Conservation (phyloP, 2,329 filamentous ascomycete genomes). For the Colletotrichum coccodes region DNA sequence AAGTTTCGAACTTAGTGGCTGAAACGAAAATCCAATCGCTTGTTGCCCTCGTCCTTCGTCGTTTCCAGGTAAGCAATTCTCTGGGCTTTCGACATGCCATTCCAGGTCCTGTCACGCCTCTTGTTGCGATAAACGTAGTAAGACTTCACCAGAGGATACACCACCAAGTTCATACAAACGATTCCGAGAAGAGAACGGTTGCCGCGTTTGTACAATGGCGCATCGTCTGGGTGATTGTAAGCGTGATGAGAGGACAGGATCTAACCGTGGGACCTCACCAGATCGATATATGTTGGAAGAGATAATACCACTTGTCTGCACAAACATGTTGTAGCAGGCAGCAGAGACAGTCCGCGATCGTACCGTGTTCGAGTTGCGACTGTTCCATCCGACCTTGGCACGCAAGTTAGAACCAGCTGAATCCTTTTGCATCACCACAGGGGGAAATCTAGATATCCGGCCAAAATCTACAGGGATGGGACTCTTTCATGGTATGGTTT, state of each 20-base stretch:
- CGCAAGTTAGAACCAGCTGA: neutral
- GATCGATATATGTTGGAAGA: constrained; percentile 51
- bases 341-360: constrained; percentile 70
- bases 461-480: too few species aligned
- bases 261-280: constrained; percentile 34
- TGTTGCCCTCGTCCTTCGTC: constrained; percentile 56
- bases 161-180: constrained; percentile 43
- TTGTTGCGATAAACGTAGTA: constrained; percentile 49
- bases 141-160: constrained; percentile 42
- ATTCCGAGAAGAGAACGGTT: constrained; percentile 66
- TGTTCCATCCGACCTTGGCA: constrained; percentile 52
- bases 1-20: constrained; percentile 38
- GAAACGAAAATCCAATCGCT: constrained; percentile 55
- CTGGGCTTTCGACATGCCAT: constrained; percentile 40
- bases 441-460: too few species aligned
- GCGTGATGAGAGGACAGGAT: accelerated
- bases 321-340: constrained; percentile 70
- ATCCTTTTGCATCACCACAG: too few species aligned
- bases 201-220: constrained; percentile 62
- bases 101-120: constrained; percentile 39
- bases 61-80: constrained; percentile 44
- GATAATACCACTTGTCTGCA: constrained; percentile 55
- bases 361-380: constrained; percentile 69
- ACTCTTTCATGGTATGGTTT: too few species aligned
- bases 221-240: constrained; percentile 52